Evolutionary conservation across 495 filamentous ascomycete genomes (phyloP).

Genomic region (Coniosporium apollinis): DNA sequence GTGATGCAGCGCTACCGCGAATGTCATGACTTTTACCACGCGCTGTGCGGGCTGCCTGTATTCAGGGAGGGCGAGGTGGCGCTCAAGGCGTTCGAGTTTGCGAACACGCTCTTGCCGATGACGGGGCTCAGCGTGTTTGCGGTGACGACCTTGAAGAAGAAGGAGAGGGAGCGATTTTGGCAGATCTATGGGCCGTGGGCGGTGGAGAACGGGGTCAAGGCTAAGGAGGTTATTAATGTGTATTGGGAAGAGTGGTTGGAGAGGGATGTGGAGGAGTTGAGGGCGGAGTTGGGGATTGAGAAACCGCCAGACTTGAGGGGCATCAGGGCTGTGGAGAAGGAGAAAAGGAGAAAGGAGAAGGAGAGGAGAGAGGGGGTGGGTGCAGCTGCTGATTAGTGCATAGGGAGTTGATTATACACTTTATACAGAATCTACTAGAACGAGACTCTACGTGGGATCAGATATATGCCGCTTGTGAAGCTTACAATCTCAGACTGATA

Average conservation of each 20-base stretch:
- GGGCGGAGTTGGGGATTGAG: slow-evolving; percentile 63
- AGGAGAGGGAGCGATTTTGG: slow-evolving; percentile 57
- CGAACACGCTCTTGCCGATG: slow-evolving; percentile 89
- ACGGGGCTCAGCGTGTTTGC: slow-evolving; percentile 70
- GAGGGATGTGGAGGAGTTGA: slow-evolving; percentile 62
- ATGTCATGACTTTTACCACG: slow-evolving; percentile 97
- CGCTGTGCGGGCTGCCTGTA: slow-evolving; percentile 79
- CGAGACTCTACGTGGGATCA: no score
- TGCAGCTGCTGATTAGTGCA: no score
- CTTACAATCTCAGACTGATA: no score
- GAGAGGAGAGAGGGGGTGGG: no score
- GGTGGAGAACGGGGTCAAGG: slow-evolving; percentile 56
- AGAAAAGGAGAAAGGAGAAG: slow-evolving; percentile 49
- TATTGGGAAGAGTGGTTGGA: slow-evolving; percentile 96
- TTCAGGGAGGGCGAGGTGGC: slow-evolving; percentile 87
- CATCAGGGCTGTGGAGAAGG: slow-evolving; percentile 52
- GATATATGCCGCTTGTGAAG: no score
- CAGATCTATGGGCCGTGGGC: slow-evolving; percentile 80
- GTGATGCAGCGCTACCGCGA: slow-evolving; percentile 98
- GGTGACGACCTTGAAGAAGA: slow-evolving; percentile 51
- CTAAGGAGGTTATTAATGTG: slow-evolving; percentile 81
- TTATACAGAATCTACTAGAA: no score
- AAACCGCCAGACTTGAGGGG: slow-evolving; percentile 75
- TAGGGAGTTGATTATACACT: no score
- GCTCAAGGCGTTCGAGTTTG: slow-evolving; percentile 90